Base-by-base conservation (phyloP, 768 basidiomycete genomes). In the Mycena sanguinolenta region DNA sequence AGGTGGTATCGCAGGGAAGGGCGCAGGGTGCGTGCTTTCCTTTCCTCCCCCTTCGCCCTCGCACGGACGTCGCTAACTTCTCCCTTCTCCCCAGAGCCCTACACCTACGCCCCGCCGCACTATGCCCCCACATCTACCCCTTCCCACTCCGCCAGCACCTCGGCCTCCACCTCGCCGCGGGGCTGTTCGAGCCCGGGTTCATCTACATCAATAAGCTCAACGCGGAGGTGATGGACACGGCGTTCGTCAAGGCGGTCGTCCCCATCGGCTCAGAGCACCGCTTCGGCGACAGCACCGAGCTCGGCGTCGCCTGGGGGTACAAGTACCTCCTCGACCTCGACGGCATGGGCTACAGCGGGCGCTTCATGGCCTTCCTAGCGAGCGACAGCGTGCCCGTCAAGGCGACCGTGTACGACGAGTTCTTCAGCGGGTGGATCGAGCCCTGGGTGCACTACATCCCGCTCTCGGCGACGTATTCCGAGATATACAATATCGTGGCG, bases 391-490 rank as follows among this genome's bases (percentile, higher is more conserved):
- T 91, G 3, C 94, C 95, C 12, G 81, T 99, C 69, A 98, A 99
- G 82, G 87, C 93, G 23, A 97, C 95, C 0, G 91, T 98, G 3
- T 97, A 97, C 78, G 89, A 91, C 42, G 97, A 98, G 78, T 98
- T 90, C 81, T 97, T 91, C 81, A 90, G 88, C 1, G 95, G 93
- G 64, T 97, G 97, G 95, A 89, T 96, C 46, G 91, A 96, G 75
- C 96, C 97, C 27, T 98, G 96, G 97, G 85, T 98, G 28, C 97
- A 99, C 81, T 99, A 89, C 77, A 97, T 99, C 73, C 97, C 97
- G 0, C 81, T 99, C 38, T 96, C 96, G 0, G 86, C 92, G 49
- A 86, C 91, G 4, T 98, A 98, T 80, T 82, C 87, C 53, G 97
- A 99, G 81, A 90, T 99, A 60, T 98, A 99, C 84, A 97, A 98